These are phyloP conservation scores for Pelargonium exstipulatum DNA, from an alignment of 441 rosid species.

Conservation along the genomic window DNA sequence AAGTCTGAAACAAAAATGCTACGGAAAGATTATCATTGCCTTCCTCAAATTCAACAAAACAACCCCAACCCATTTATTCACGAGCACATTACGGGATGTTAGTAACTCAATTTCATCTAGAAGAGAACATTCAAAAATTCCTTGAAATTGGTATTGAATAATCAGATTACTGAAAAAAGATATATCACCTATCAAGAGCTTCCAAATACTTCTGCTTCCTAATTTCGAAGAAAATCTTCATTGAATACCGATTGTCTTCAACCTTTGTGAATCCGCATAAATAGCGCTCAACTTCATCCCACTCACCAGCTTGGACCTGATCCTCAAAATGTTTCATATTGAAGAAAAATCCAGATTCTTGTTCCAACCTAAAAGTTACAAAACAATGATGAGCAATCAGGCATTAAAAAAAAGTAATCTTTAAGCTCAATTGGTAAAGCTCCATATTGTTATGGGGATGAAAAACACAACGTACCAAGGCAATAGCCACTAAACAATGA, in stretches of 20 bases:
- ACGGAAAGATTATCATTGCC: not conserved
- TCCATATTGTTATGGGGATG: too few relatives aligned
- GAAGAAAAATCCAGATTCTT: conserved; percentile 72
- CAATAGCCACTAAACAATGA: too few relatives aligned
- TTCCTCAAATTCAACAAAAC: too few relatives aligned
- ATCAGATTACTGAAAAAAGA: conserved; percentile 49
- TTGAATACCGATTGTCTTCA: conserved; percentile 65
- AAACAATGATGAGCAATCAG: conserved; percentile 2
- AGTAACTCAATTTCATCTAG: too few relatives aligned
- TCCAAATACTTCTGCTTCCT: conserved; percentile 79
- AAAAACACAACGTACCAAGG: too few relatives aligned
- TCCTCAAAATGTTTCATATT: conserved; percentile 72
- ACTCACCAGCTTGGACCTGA: conserved; percentile 73
- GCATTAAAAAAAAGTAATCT: not conserved
- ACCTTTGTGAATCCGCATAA: conserved; percentile 72
- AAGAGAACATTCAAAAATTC: too few relatives aligned
- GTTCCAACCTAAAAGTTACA: conserved; percentile 48
- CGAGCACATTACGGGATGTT: too few relatives aligned
- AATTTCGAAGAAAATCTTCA: conserved; percentile 32
- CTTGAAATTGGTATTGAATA: not conserved
- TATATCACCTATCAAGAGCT: conserved; percentile 61
- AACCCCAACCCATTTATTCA: too few relatives aligned
- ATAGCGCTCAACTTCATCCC: conserved; percentile 83
- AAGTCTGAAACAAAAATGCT: not conserved
- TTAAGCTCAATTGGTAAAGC: not conserved